Percentiles rank a stretch among this genome's conserved stretches.
Conservation (phyloP, 768 basidiomycete species). For the Termitomyces sp. region DNA sequence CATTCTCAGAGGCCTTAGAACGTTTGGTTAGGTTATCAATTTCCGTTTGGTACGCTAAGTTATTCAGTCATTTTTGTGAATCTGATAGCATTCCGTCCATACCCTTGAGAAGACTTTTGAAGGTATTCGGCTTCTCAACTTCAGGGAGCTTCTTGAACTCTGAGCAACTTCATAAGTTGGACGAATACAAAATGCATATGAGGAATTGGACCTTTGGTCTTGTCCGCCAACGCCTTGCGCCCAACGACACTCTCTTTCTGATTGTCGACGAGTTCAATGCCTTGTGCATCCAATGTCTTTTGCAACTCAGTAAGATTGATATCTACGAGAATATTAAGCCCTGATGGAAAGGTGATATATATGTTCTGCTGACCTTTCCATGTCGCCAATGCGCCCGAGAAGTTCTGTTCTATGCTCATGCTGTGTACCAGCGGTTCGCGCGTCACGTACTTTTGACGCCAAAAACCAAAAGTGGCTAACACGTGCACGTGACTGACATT, state of each 20-base stretch:
- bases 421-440: background rate
- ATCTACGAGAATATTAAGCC: slow-evolving; percentile 35
- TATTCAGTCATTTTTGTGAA: background rate
- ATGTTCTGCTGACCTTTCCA: slow-evolving; percentile 69
- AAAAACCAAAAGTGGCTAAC: slow-evolving; percentile 1
- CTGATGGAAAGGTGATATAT: background rate
- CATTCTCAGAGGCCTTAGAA: slow-evolving; percentile 88
- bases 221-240: slow-evolving; percentile 90
- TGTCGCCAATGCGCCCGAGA: slow-evolving; percentile 86
- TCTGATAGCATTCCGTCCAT: background rate
- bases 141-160: slow-evolving; percentile 97
- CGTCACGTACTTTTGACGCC: slow-evolving; percentile 5
- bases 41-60: slow-evolving; percentile 87
- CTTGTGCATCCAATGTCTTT: slow-evolving; percentile 88
- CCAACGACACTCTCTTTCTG: slow-evolving; percentile 97
- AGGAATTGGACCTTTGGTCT: slow-evolving; percentile 76
- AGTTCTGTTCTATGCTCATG: slow-evolving; percentile 63
- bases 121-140: slow-evolving; percentile 76
- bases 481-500: slow-evolving; percentile 20
- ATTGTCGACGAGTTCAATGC: slow-evolving; percentile 94
- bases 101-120: slow-evolving; percentile 92
- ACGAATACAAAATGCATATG: background rate
- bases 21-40: slow-evolving; percentile 94
- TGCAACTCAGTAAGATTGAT: slow-evolving; percentile 89
- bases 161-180: slow-evolving; percentile 22